Base-by-base conservation (phyloP, 164 flowering plant species). In the Chimonanthus praecox region DNA sequence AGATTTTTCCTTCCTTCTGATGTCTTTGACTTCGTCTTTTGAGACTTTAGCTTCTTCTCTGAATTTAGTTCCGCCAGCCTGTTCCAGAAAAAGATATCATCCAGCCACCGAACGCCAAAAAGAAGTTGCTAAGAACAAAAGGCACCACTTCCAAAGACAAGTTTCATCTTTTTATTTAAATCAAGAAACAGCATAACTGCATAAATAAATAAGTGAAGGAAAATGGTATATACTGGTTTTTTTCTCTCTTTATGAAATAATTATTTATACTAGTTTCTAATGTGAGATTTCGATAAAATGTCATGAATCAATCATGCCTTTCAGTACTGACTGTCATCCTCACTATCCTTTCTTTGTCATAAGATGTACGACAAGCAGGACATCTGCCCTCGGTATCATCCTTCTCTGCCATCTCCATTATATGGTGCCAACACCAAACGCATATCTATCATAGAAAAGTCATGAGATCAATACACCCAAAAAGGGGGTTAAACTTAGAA, bases 391-490 rank as follows among this genome's bases (percentile, higher is more conserved):
- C 97, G 6, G 88, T 82, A 10, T 88, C 92, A 82, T 92, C 98
- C 83, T 95, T 95, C 85, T 89, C 99, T 67, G 98, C 98, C 97
- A 96, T 94, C 69, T 96, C 97, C 92, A 94, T 89, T 58, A 96
- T 87, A 81, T 94, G 97, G 84, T 96, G 94, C 99, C 99, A 96
- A 75, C 99, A 96, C 99, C 98, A 96, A 47, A 96, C 97, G 82
- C 99, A 96, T 68, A 96, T 86, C 99, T 96, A 83, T 61, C 67
- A 43, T 47, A 49, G 6, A 72, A n/a, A 49, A 3, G 48, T 33
- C 6, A 58, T 44, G 49, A 70, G 51, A 33, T 47, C 61, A 58
- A 7, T 11, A 70, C 6, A 4, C 3, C 63, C 72, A 58, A 16
- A 58, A 70, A 16, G 54, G 51, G 9, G 13, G 58, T 10, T 9